Conservation (phyloP, 2,329 filamentous ascomycete species). For the Pseudocercospora fijiensis region DNA sequence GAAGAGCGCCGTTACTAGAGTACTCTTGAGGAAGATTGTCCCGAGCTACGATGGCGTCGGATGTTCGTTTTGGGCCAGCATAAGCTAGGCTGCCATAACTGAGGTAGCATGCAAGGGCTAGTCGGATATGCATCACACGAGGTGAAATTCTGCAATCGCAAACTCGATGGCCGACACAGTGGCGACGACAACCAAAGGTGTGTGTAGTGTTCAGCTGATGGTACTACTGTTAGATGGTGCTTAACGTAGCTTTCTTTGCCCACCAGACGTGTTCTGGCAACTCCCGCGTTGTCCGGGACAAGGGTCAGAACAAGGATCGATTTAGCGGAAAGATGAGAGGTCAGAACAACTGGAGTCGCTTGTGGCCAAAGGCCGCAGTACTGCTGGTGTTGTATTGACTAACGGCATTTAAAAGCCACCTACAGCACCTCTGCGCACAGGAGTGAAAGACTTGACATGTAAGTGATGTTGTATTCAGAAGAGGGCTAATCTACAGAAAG, state of each 20-base stretch:
- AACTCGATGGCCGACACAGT: neutral
- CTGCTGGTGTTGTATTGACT: neutral
- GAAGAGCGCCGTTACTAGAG: neutral
- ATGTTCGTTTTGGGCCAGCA: neutral
- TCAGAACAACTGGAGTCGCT: neutral
- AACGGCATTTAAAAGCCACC: neutral
- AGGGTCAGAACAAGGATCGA: neutral
- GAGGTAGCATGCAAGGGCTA: neutral
- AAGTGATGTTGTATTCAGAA: no score
- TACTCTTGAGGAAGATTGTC: neutral
- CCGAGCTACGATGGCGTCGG: neutral
- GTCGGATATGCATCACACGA: neutral
- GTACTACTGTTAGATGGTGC: no score
- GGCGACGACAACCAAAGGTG: neutral
- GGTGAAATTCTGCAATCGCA: neutral
- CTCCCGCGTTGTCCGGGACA: neutral
- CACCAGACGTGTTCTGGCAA: neutral
- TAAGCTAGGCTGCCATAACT: neutral
- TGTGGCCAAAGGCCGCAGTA: neutral
- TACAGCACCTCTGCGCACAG: no score
- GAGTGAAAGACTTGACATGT: no score
- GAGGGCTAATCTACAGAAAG: no score
- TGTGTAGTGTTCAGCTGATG: neutral
- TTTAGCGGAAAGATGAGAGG: neutral
- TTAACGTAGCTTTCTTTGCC: neutral